These are phyloP conservation scores for Clarireedia homoeocarpa DNA, from an alignment of 2,329 filamentous ascomycete genomes.

Conservation along the genomic window DNA sequence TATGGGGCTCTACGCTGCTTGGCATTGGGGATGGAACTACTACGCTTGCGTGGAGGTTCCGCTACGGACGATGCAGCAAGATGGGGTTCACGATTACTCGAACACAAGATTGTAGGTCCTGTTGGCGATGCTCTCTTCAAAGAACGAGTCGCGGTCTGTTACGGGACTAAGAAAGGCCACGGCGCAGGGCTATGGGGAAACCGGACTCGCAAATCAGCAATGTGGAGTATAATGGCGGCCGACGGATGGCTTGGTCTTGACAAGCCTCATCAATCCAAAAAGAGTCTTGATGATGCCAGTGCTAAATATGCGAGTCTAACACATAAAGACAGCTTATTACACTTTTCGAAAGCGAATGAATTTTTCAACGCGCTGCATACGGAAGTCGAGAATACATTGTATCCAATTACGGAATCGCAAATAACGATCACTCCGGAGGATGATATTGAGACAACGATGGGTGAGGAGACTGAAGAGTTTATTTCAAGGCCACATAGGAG, in stretches of 20 bases:
- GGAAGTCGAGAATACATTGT: constrained; percentile 25
- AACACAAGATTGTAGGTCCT: constrained; percentile 65
- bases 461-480: constrained; percentile 45
- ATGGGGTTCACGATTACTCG: constrained; percentile 76
- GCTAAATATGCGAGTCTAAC: constrained; percentile 45
- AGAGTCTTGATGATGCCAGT: constrained; percentile 64
- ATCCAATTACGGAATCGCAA: constrained; percentile 22
- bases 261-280: constrained; percentile 71
- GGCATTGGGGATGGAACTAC: constrained; percentile 68
- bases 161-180: constrained; percentile 62
- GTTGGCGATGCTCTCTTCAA: constrained; percentile 77
- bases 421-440: constrained; percentile 5
- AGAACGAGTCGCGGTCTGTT: constrained; percentile 81
- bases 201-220: constrained; percentile 73
- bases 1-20: constrained; percentile 77
- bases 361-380: constrained; percentile 45
- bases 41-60: constrained; percentile 71
- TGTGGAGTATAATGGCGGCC: constrained; percentile 79
- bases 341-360: constrained; percentile 42
- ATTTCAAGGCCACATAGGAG: constrained; percentile 43
- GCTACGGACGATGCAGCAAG: constrained; percentile 79
- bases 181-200: constrained; percentile 62
- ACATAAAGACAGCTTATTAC: constrained; percentile 42
- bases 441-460: constrained; percentile 10
- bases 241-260: constrained; percentile 75